These are phyloP conservation scores for Hydnum rufescens DNA, from an alignment of 768 basidiomycete species.

Conservation along the genomic window DNA sequence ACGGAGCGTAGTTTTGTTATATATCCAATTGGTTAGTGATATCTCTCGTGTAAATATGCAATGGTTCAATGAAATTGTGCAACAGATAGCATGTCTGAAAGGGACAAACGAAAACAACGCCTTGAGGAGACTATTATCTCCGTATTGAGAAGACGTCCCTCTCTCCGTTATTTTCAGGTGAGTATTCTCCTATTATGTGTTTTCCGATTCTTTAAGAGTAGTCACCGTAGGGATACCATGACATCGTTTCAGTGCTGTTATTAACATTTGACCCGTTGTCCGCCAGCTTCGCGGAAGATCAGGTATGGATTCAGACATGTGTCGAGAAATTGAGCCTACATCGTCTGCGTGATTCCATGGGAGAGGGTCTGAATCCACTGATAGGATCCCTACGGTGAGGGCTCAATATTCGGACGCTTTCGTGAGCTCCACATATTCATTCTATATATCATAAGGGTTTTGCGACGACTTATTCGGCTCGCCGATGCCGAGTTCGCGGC, in stretches of 20 bases:
- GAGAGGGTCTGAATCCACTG: conserved; percentile 60
- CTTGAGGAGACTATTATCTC: conserved; percentile 55
- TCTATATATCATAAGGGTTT: conserved; percentile 28
- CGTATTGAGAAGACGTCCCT: conserved; percentile 51
- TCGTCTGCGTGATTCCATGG: conserved; percentile 77
- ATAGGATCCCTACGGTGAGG: conserved; percentile 54
- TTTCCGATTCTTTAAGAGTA: neutral
- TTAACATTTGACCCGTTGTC: conserved; percentile 46
- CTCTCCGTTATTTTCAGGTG: conserved; percentile 71
- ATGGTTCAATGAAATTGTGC: conserved; percentile 17
- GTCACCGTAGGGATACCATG: conserved; percentile 60
- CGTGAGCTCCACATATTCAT: conserved; percentile 12
- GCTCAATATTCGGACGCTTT: neutral
- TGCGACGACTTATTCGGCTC: conserved; percentile 50
- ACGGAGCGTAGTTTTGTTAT: conserved; percentile 86
- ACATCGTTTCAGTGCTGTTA: conserved; percentile 70
- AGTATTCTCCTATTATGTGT: conserved; percentile 4
- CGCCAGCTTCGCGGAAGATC: conserved; percentile 28
- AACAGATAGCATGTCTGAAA: conserved; percentile 13
- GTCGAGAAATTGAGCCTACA: conserved; percentile 56
- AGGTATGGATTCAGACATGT: conserved; percentile 1
- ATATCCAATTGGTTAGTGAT: conserved; percentile 56
- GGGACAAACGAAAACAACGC: conserved; percentile 25
- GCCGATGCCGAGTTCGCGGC: conserved; percentile 50
- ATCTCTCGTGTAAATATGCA: neutral